Base-by-base conservation (phyloP, 2,329 filamentous ascomycete genomes). In the Colletotrichum noveboracense region DNA sequence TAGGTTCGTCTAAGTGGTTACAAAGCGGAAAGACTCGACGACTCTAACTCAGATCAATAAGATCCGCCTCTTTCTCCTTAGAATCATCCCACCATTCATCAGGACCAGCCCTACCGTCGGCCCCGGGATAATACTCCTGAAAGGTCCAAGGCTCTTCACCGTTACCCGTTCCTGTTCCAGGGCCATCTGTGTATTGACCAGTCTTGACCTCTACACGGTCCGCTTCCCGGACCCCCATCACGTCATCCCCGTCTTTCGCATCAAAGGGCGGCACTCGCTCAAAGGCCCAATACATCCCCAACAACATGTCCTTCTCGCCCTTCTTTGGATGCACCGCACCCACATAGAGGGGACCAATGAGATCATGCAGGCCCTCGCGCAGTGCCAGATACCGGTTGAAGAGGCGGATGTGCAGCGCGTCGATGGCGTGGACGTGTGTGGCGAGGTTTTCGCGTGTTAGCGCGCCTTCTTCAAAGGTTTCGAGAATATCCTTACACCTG, bases 171-270 rank as follows among this genome's bases (percentile, higher is more conserved):
- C n/a, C n/a, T 21, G 10, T 7, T 4, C 43, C 43, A 2, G 10
- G 10, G 1, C 4, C 6, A 7, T 21, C n/a, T 13, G n/a, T 21
- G 0, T 13, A 21, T 0, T n/a, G 6, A 10, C 43, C n/a, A 1
- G 2, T 13, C 43, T 21, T 1, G 6, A 52, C 43, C 12, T 52
- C n/a, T 5, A 21, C n/a, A 12, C 43, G 43, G 10, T 52, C n/a
- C 0, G 6, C 43, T 13, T 7, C 6, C 43, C n/a, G n/a, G 0
- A 0, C n/a, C n/a, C 10, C 43, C 0, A 21, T 5, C 43, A 52
- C 4, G 0, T 13, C 43, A 52, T 52, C 43, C 10, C n/a, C 43
- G 6, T 52, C 43, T 13, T 21, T 21, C 6, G 43, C 6, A 21
- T 48, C 43, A 48, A 48, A 48, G 7, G 43, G 43, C 8, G 43